Conservation (phyloP, 2,329 filamentous ascomycete genomes). For the Bipolaris sorokiniana region DNA sequence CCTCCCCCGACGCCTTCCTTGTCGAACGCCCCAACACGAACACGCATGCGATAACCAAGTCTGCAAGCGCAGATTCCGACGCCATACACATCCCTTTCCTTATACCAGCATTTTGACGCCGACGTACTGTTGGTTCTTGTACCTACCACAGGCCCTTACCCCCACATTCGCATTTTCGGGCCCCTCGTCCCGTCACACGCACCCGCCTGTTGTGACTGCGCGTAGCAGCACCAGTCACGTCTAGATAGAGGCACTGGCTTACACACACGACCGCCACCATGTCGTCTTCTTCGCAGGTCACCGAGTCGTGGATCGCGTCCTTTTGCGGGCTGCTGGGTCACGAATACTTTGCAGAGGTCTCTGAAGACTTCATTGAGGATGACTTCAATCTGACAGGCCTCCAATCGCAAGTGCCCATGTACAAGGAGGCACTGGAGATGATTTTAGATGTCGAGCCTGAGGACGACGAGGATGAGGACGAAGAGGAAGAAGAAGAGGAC, state of each 20-base stretch:
- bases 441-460: slow-evolving; percentile 98
- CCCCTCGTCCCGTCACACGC: slow-evolving; percentile 28
- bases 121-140: slow-evolving; percentile 5
- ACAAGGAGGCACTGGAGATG: slow-evolving; percentile 99
- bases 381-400: slow-evolving; percentile 98
- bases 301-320: slow-evolving; percentile 96
- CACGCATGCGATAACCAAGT: slow-evolving; percentile 27
- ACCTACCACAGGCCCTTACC: slow-evolving; percentile 15
- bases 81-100: slow-evolving; percentile 1
- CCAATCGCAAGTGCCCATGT: slow-evolving; percentile 95
- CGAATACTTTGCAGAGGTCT: slow-evolving; percentile 98
- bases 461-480: slow-evolving; percentile 83
- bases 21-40: slow-evolving; percentile 11
- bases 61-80: slow-evolving; percentile 25
- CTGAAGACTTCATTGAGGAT: slow-evolving; percentile 99
- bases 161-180: slow-evolving; percentile 41
- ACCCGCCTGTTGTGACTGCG: slow-evolving; percentile 29
- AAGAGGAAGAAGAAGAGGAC: slow-evolving; percentile 70
- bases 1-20: slow-evolving; percentile 14
- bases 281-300: slow-evolving; percentile 64
- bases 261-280: slow-evolving; percentile 43
- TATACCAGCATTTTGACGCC: not conserved
- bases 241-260: slow-evolving; percentile 22
- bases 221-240: slow-evolving; percentile 25
- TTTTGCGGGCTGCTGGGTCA: slow-evolving; percentile 96